phyloP scores from a whole-genome alignment of 371 early-diverging fungal species.

The Gilbertella persicaria region DNA sequence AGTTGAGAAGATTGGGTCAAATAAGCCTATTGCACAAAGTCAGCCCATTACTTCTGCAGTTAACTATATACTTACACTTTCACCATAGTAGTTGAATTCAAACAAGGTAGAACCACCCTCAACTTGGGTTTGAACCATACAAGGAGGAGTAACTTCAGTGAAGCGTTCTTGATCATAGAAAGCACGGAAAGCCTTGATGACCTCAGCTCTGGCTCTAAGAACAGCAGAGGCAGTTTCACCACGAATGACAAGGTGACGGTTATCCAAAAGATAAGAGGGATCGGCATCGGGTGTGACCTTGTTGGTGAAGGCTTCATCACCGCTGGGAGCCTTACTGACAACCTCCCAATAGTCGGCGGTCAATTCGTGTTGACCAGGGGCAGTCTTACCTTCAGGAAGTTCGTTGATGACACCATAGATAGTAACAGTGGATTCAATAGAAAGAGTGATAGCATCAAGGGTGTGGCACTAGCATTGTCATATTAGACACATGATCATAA shows the following conservation, averaged over 20 bases:
- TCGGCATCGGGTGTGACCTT: constrained; percentile 88
- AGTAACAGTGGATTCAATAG: constrained; percentile 90
- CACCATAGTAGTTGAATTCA: constrained; percentile 97
- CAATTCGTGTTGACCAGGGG: constrained; percentile 96
- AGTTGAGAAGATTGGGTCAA: constrained; percentile 99
- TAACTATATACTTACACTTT: constrained; percentile 66
- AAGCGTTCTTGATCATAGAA: constrained; percentile 87
- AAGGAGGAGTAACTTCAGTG: constrained; percentile 98
- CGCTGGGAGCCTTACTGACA: constrained; percentile 92
- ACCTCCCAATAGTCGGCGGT: constrained; percentile 96
- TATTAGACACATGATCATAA: no score
- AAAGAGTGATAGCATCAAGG: constrained; percentile 91
- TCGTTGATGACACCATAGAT: constrained; percentile 86
- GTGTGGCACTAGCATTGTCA: constrained; percentile 84
- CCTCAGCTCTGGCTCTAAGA: constrained; percentile 87
- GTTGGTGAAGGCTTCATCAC: constrained; percentile 92
- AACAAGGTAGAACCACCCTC: constrained; percentile 99
- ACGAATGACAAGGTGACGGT: constrained; percentile 97
- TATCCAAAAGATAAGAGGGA: constrained; percentile 88
- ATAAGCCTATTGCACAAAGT: constrained; percentile 88
- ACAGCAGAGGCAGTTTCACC: constrained; percentile 91
- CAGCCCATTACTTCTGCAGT: no score
- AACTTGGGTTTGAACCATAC: constrained; percentile 99
- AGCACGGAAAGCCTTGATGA: constrained; percentile 94
- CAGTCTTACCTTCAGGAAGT: constrained; percentile 93